Conservation (phyloP, 768 basidiomycete genomes). For the Pleurotus djamor region DNA sequence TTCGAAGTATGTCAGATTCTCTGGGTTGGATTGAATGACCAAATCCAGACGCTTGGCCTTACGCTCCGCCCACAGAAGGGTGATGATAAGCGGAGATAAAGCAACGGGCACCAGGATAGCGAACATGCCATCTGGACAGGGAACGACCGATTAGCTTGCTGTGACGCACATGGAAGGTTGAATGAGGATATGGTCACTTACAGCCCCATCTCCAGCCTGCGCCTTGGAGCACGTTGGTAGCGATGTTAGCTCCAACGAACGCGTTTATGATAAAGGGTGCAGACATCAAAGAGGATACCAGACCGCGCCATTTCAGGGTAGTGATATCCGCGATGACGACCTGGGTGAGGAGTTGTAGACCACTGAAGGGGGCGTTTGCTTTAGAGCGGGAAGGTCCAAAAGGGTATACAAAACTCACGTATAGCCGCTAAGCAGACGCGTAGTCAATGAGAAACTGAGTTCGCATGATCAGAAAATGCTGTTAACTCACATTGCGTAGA, state of each 20-base stretch:
- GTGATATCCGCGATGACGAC: constrained; percentile 65
- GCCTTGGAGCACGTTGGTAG: constrained; percentile 35
- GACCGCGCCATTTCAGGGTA: constrained; percentile 53
- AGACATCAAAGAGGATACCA: constrained; percentile 33
- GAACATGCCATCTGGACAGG: constrained; percentile 49
- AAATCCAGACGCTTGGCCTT: constrained; percentile 39
- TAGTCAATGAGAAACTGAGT: constrained; percentile 14
- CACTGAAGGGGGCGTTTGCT: constrained; percentile 27
- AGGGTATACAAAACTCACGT: constrained; percentile 33
- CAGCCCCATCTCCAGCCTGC: constrained; percentile 72
- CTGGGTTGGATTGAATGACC: constrained; percentile 8
- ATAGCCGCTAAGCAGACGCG: constrained; percentile 46
- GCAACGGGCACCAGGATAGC: constrained; percentile 51
- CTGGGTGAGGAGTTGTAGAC: constrained; percentile 61
- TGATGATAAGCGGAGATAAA: constrained; percentile 49
- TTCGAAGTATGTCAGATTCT: constrained; percentile 11
- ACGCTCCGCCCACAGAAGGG: constrained; percentile 53
- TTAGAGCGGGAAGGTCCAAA: constrained; percentile 17
- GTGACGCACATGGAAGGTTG: neutral
- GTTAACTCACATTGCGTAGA: constrained; percentile 50
- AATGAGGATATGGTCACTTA: constrained; percentile 25
- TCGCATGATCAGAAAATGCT: constrained; percentile 5
- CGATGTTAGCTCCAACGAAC: constrained; percentile 61
- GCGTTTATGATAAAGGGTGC: constrained; percentile 60
- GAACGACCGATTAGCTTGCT: neutral